phyloP scores from a whole-genome alignment of 2,329 filamentous ascomycete species.

The Cercospora sesami region DNA sequence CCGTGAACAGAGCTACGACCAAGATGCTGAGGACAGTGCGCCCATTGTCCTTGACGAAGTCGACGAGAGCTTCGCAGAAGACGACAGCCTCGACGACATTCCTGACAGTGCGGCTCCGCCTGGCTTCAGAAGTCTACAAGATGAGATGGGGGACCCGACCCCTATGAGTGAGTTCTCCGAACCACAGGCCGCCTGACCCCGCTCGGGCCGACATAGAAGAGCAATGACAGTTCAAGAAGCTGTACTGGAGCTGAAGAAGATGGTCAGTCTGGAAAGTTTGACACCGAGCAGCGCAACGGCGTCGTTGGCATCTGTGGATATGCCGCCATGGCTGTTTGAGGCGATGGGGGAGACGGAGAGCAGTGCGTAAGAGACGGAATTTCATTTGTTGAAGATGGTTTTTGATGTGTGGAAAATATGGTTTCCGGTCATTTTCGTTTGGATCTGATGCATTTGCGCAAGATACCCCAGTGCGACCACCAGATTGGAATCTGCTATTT shows the following conservation, averaged over 20 bases:
- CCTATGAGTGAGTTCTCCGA: slow-evolving; percentile 10
- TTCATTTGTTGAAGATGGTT: slow-evolving; percentile 8
- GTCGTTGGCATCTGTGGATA: neutral
- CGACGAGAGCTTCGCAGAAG: slow-evolving; percentile 50
- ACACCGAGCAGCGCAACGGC: slow-evolving; percentile 4
- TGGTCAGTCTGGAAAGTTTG: slow-evolving; percentile 6
- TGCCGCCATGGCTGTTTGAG: slow-evolving; percentile 11
- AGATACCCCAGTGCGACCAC: slow-evolving; percentile 18
- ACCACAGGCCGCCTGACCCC: slow-evolving; percentile 6
- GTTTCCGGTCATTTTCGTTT: slow-evolving; percentile 8
- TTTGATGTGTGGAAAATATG: slow-evolving; percentile 9
- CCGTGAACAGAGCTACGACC: slow-evolving; percentile 58
- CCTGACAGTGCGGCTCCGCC: slow-evolving; percentile 16
- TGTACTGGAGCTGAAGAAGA: slow-evolving; percentile 8
- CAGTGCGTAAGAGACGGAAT: slow-evolving; percentile 1
- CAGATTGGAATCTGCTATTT: slow-evolving; percentile 15
- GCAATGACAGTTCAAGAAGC: slow-evolving; percentile 10
- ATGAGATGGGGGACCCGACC: slow-evolving; percentile 20
- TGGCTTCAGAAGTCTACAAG: slow-evolving; percentile 20
- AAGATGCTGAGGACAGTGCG: slow-evolving; percentile 56
- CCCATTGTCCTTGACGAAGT: slow-evolving; percentile 39
- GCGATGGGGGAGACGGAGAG: neutral
- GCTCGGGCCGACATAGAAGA: slow-evolving; percentile 10
- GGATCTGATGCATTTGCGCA: slow-evolving; percentile 19
- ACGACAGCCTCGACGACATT: slow-evolving; percentile 41